Percentiles rank a stretch among this genome's conserved stretches.
These are phyloP conservation scores for Rhodotorula toruloides DNA, from an alignment of 768 basidiomycete genomes.

Conservation along the genomic window DNA sequence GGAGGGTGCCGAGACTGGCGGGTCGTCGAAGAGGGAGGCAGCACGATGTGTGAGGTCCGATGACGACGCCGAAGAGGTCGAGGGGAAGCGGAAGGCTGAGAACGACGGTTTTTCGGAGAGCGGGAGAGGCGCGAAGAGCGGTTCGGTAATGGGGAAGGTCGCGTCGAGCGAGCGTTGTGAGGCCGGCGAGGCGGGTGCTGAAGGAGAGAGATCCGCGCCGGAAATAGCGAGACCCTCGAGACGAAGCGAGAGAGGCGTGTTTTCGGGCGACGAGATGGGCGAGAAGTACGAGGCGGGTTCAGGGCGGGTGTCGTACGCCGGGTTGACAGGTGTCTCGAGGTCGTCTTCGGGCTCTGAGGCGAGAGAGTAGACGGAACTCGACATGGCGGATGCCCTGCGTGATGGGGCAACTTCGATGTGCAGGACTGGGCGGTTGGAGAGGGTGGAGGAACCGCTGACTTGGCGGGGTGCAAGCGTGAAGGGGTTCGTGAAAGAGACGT, in stretches of 20 bases:
- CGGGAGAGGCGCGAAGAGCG: not conserved
- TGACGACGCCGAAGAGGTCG: not conserved
- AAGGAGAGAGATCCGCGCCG: not conserved
- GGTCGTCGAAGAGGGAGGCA: constrained; percentile 2
- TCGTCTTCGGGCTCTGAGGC: not conserved
- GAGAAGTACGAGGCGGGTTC: constrained; percentile 12
- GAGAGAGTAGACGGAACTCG: constrained; percentile 20
- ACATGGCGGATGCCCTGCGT: not conserved
- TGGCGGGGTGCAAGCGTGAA: no score
- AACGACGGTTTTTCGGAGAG: not conserved
- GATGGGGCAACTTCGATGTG: not conserved
- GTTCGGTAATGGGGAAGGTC: not conserved
- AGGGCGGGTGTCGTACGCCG: not conserved
- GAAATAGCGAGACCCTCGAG: constrained; percentile 6
- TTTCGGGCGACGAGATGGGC: constrained; percentile 15
- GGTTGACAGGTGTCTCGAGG: not conserved
- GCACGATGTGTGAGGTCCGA: no score
- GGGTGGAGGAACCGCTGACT: not conserved
- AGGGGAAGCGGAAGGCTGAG: not conserved
- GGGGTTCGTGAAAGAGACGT: rapidly evolving
- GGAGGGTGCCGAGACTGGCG: not conserved
- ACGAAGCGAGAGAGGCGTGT: not conserved
- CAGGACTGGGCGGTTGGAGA: not conserved
- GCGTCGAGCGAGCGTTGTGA: not conserved
- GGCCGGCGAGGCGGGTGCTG: not conserved